These are phyloP conservation scores for Przewalskia tangutica DNA, from an alignment of 257 asterid species.

Conservation along the genomic window DNA sequence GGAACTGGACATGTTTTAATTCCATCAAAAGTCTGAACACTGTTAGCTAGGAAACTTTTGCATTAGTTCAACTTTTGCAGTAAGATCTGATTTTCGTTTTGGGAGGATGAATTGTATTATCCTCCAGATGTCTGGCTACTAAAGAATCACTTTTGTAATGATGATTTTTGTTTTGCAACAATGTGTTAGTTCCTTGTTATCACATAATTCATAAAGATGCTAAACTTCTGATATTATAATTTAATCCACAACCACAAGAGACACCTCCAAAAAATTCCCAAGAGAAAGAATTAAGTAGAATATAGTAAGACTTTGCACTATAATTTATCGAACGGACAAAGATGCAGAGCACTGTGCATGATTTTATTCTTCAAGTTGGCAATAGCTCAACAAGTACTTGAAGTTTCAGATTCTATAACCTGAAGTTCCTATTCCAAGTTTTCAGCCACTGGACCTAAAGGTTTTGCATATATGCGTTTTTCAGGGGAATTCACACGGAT, in stretches of 20 bases:
- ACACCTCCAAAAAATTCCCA: background rate
- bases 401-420: too few species aligned
- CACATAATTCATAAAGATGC: background rate
- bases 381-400: too few species aligned
- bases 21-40: background rate
- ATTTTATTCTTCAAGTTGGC: too few species aligned
- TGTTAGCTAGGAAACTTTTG: background rate
- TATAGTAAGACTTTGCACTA: background rate
- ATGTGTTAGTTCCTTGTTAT: background rate
- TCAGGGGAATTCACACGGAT: too few species aligned
- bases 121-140: background rate
- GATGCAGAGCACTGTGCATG: background rate
- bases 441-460: too few species aligned
- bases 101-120: background rate
- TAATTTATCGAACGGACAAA: background rate
- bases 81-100: background rate
- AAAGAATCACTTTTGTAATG: background rate
- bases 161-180: background rate
- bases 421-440: too few species aligned
- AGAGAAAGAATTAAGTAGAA: too few species aligned
- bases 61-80: background rate
- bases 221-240: background rate
- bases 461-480: too few species aligned
- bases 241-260: background rate
- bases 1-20: background rate